Base-by-base conservation (phyloP, 768 basidiomycete species). In the Auriculariales sp. region DNA sequence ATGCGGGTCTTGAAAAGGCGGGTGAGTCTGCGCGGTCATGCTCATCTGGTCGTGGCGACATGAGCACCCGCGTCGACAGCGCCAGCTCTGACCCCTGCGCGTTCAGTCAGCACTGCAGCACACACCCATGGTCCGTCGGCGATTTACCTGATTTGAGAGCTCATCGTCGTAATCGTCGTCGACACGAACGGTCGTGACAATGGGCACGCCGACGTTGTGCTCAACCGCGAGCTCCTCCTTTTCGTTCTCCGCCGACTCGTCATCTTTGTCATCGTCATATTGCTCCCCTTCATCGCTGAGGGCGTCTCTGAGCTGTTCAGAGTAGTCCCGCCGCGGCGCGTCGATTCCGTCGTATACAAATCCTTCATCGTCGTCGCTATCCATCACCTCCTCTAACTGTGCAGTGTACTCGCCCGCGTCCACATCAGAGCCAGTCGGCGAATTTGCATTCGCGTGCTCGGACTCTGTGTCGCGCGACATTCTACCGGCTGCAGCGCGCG, bases 271-370 rank as follows among this genome's bases (percentile, higher is more conserved):
- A 49, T 74, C 69, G 32, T 29, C 44, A 28, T 33, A 48, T 19
- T 46, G 31, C 17, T 29, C 49, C 25, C 47, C 46, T 10, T 84
- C 83, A 28, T 72, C 67, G 15, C 79, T 86, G 31, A 91, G 70
- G 22, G 84, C 79, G 46, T 87, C 83, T 39, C 78, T 71, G 47
- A 92, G 64, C 56, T 77, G 81, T 52, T 81, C 76, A 10, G 66
- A 68, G 61, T 92, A 92, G 32, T 47, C 71, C 74, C 31, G 68
- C 66, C 14, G 71, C 64, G 0, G 69, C 3, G 78, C 74, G 56
- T 91, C 86, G 19, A 77, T 66, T 27, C 86, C 88, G 27, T 71
- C 70, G 58, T 90, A 92, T 27, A 88, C 53, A 56, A 91, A 91
- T 0, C 66, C 77, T 28, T 75, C 80, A 0, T 69, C 71, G 11